phyloP scores from a whole-genome alignment of 768 basidiomycete species.

The Lactarius akahatsu region DNA sequence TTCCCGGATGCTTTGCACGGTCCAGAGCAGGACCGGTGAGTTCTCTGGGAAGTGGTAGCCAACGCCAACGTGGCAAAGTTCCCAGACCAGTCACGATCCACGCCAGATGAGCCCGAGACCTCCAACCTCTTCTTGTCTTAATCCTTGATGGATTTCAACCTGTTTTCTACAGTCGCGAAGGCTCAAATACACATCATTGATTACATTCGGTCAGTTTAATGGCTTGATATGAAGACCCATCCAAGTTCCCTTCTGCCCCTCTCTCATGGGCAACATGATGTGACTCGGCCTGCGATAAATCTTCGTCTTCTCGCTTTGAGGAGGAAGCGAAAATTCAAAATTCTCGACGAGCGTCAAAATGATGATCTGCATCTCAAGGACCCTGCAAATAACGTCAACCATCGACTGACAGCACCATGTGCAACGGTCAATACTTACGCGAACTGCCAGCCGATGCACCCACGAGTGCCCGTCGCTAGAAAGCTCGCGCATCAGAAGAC shows the following conservation, averaged over 20 bases:
- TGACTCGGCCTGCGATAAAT: constrained; percentile 6
- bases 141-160: no score
- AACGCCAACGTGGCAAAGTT: no score
- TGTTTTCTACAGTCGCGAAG: no score
- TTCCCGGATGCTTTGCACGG: no score
- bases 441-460: constrained; percentile 9
- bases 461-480: constrained; percentile 3
- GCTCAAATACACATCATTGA: background rate
- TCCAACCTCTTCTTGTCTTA: no score
- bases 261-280: constrained; percentile 13
- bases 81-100: no score
- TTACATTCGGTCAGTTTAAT: background rate
- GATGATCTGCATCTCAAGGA: constrained; percentile 19
- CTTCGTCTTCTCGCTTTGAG: constrained; percentile 1
- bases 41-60: no score
- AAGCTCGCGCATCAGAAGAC: background rate
- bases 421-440: background rate
- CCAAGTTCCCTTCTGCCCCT: background rate
- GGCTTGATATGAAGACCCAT: constrained; percentile 16
- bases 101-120: no score
- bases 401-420: background rate
- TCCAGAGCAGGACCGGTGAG: no score
- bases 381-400: background rate
- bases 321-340: background rate
- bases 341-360: background rate